A percentile compares a stretch with the other conserved stretches of the same genome.
Conservation (phyloP, 176 grass and related monocot species). For the Cocos nucifera region DNA sequence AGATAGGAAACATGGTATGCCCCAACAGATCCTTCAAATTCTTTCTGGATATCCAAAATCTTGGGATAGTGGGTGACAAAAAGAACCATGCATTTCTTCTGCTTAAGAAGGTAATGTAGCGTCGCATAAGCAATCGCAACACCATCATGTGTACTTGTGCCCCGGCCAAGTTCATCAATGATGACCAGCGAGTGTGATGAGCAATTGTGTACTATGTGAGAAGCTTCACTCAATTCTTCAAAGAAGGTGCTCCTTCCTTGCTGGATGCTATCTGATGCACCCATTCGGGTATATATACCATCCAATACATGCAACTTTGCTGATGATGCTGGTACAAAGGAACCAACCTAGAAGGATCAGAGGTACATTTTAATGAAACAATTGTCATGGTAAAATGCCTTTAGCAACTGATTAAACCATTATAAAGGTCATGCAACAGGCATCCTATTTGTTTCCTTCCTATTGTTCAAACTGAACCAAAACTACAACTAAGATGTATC, state of each 20-base stretch:
- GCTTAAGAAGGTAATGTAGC: constrained; percentile 59
- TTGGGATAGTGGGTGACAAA: constrained; percentile 96
- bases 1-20: constrained; percentile 84
- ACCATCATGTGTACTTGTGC: constrained; percentile 85
- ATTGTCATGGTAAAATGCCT: constrained; percentile 4
- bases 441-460: too few relatives aligned
- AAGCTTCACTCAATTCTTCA: constrained; percentile 82
- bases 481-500: too few relatives aligned
- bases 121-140: constrained; percentile 88
- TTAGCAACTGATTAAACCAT: too few relatives aligned
- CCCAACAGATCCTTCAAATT: constrained; percentile 70
- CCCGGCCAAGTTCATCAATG: constrained; percentile 93
- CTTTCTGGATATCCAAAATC: constrained; percentile 78
- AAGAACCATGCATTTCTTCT: constrained; percentile 62
- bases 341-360: constrained; percentile 68
- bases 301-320: constrained; percentile 74
- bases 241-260: constrained; percentile 86
- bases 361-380: constrained; percentile 21
- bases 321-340: constrained; percentile 81
- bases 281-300: constrained; percentile 88
- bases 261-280: constrained; percentile 86
- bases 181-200: constrained; percentile 76
- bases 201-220: constrained; percentile 68
- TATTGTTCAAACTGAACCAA: too few relatives aligned
- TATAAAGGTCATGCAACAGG: too few relatives aligned